Evolutionary conservation across 1,284 basidiomycete genomes (phyloP).

Genomic region (Trichosporon coremiiforme): DNA sequence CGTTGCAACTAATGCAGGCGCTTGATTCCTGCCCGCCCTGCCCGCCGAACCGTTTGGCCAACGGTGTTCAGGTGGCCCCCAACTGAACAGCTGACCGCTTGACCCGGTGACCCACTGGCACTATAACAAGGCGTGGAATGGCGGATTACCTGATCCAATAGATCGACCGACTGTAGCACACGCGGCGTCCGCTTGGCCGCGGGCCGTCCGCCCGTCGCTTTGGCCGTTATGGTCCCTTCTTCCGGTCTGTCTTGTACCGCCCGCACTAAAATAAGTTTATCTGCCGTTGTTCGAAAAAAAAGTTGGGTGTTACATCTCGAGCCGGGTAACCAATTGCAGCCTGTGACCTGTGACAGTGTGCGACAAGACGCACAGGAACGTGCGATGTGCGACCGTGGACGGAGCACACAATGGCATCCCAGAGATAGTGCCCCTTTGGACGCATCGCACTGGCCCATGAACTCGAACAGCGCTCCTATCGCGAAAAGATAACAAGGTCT

Average conservation of each 20-base stretch:
- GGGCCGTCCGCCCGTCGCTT: background rate
- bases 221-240: background rate
- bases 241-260: background rate
- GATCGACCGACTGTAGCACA: background rate
- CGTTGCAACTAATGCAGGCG: background rate
- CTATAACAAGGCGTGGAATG: constrained; percentile 5
- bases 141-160: background rate
- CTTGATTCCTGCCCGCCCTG: background rate
- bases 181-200: background rate
- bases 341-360: background rate
- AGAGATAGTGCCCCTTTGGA: background rate
- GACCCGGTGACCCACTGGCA: background rate
- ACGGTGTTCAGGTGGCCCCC: background rate
- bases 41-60: background rate
- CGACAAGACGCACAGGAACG: background rate
- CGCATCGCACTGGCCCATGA: background rate
- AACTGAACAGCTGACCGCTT: background rate
- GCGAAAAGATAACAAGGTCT: constrained; percentile 1
- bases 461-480: background rate
- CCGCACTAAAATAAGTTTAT: constrained; percentile 14
- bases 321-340: background rate
- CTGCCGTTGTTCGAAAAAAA: constrained; percentile 10
- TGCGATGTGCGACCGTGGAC: background rate
- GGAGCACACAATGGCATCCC: background rate
- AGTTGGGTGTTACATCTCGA: background rate